A percentile compares a stretch with the other conserved stretches of the same genome.
These are phyloP conservation scores for Solanum microdontum DNA, from an alignment of 257 asterid genomes.

Conservation along the genomic window DNA sequence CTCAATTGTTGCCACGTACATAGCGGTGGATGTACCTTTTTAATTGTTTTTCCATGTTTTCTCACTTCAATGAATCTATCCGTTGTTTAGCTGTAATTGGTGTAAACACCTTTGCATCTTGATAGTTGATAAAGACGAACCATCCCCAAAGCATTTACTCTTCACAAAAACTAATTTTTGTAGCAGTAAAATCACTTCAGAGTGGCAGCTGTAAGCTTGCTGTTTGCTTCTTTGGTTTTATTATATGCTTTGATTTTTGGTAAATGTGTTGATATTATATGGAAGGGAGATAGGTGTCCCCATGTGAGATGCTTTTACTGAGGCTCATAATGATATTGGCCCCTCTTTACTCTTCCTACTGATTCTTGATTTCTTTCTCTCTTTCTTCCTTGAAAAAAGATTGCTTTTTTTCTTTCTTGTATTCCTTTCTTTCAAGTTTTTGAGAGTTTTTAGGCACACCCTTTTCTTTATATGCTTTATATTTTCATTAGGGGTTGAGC, in stretches of 20 bases:
- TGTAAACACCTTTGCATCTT: not conserved
- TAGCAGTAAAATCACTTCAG: not conserved
- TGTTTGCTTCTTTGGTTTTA: not conserved
- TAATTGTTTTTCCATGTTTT: not conserved
- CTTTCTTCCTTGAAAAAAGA: not conserved
- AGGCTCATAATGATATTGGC: constrained; percentile 42
- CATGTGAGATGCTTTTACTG: constrained; percentile 69
- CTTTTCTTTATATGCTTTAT: not conserved
- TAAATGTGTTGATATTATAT: not conserved
- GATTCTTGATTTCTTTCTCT: not conserved
- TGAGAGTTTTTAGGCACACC: not conserved
- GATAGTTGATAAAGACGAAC: not conserved
- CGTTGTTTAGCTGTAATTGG: not conserved
- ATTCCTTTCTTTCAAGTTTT: not conserved
- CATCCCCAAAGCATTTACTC: not conserved
- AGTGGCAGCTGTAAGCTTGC: not conserved
- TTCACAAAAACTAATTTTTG: not conserved
- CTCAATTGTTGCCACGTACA: constrained; percentile 1
- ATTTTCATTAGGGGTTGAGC: not conserved
- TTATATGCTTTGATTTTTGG: constrained; percentile 5
- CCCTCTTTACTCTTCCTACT: constrained; percentile 28
- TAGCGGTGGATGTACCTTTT: not conserved
- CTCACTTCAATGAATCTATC: not conserved
- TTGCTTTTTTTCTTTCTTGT: not conserved
- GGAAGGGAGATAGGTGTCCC: constrained; percentile 9